Evolutionary conservation across 2,329 filamentous ascomycete genomes (phyloP), one percentile per base, ranked within the genome.

Genomic region (Zalaria obscura): DNA sequence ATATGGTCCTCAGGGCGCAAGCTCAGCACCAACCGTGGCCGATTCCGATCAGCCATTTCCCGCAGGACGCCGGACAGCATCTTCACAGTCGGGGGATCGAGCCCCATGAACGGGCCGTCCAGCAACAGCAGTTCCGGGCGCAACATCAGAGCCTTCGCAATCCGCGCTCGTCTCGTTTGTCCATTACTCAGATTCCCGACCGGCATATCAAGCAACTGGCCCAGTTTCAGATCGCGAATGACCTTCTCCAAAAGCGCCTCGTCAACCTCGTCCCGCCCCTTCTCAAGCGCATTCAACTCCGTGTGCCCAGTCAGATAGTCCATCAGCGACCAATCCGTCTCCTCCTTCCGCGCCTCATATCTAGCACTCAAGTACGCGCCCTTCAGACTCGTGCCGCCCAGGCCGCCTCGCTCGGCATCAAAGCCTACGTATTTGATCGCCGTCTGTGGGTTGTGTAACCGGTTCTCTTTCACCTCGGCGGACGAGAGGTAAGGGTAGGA

Each of bases 91-190:
- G 79, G 80, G 9, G 89, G 91, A 59, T 96, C 91, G 10, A 98
- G 68, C 0, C 91, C 89, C 83, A 95, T 93, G 55, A 95, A 95
- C 1, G 91, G 89, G 52, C 94, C 89, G 61, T 98, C 91, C 2
- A 94, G 68, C 40, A 96, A 68, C 46, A 98, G 57, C 7, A 94
- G 72, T 59, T 93, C 83, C 0, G 91, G 91, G 40, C 73, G 72
- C 5, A 70, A 77, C 44, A 96, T 68, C 39, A 98, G 63, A 0
- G 88, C 87, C 52, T 86, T 83, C 2, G 87, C 91, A 50, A 98
- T 94, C 47, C 85, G 76, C 5, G 89, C 83, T 41, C 91, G 70
- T 48, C 89, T 71, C 5, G 83, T 89, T 62, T 98, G 91, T 0
- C 91, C 91, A 60, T 96, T 95, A 57, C 87, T 95, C 41, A 98